phyloP scores from a whole-genome alignment of 768 basidiomycete species.

The Hortiboletus flavorubellus region DNA sequence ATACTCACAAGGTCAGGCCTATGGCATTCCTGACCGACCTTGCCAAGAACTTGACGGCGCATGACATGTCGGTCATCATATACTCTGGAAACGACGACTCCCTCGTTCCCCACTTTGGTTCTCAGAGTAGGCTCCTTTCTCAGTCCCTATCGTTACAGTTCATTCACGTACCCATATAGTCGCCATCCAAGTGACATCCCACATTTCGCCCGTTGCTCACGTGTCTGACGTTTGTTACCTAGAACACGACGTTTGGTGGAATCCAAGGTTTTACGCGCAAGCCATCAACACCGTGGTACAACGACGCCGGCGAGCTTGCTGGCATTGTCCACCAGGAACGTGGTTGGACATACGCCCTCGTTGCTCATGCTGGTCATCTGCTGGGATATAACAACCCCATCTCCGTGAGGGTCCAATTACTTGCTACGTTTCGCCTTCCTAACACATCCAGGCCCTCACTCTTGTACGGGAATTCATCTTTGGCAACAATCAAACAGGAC shows the following conservation, averaged over 20 bases:
- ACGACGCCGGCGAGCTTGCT: constrained; percentile 52
- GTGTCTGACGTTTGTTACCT: not conserved
- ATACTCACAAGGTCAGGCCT: constrained; percentile 37
- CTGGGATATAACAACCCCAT: constrained; percentile 32
- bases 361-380: constrained; percentile 38
- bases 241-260: constrained; percentile 83
- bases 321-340: constrained; percentile 75
- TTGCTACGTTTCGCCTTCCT: not conserved
- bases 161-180: constrained; percentile 33
- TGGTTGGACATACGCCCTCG: constrained; percentile 46
- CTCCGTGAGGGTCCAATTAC: constrained; percentile 39
- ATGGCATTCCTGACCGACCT: constrained; percentile 63
- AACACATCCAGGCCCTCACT: constrained; percentile 46
- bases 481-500: constrained; percentile 58
- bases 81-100: constrained; percentile 70
- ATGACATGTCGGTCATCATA: constrained; percentile 46
- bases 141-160: not conserved
- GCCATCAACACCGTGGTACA: constrained; percentile 65
- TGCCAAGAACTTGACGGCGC: constrained; percentile 56
- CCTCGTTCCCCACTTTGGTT: constrained; percentile 56
- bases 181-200: constrained; percentile 46
- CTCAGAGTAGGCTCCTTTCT: constrained; percentile 46
- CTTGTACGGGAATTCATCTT: constrained; percentile 66
- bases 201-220: not conserved
- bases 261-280: constrained; percentile 68